Conservation (phyloP, 805 yeast species). For the Priceomyces medius region DNA sequence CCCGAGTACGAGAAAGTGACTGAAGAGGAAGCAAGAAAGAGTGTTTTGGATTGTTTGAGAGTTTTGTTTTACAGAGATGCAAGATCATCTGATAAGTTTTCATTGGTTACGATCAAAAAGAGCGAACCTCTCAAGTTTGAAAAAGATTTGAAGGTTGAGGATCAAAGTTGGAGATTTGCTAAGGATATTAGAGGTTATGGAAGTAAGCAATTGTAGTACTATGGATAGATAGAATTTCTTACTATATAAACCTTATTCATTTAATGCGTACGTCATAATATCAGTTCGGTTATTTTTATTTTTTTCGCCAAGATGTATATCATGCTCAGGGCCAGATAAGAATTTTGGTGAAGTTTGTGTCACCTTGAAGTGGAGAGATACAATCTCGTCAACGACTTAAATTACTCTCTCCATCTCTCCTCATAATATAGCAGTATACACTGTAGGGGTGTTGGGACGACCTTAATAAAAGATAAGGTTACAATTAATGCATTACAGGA, state of each 20-base stretch:
- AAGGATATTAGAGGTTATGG: constrained; percentile 89
- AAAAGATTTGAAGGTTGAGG: constrained; percentile 63
- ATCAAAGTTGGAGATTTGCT: constrained; percentile 90
- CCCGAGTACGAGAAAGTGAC: constrained; percentile 67
- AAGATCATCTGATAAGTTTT: constrained; percentile 82
- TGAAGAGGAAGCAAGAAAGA: constrained; percentile 72
- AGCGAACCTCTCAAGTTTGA: constrained; percentile 58
- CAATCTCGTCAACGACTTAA: no score
- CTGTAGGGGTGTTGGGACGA: background rate
- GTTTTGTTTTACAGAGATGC: constrained; percentile 96
- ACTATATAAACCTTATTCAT: background rate
- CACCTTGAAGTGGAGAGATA: no score
- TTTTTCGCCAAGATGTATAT: background rate
- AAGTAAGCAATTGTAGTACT: constrained; percentile 44
- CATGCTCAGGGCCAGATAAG: background rate
- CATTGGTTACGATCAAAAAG: constrained; percentile 72
- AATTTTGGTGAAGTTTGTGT: background rate
- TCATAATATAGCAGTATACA: background rate
- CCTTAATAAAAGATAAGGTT: background rate
- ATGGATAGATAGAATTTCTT: background rate
- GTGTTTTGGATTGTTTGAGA: constrained; percentile 86
- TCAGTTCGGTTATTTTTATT: background rate
- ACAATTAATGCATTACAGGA: background rate
- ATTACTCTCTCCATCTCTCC: no score
- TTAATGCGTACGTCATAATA: background rate